Conservation (phyloP, 345 rosid genomes). For the Brassica juncea region DNA sequence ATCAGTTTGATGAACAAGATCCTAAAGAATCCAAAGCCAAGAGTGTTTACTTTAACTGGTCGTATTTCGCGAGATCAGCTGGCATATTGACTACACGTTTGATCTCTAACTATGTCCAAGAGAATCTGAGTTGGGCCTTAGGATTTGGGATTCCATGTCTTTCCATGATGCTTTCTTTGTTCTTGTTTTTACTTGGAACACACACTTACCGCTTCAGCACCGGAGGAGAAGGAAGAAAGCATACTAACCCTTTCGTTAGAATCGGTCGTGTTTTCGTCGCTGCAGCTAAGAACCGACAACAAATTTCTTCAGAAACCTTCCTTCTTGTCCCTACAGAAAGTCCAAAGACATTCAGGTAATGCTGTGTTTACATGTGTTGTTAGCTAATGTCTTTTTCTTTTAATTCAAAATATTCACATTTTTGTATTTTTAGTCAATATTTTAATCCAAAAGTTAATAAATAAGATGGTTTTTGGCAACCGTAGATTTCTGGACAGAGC, state of each 20-base stretch:
- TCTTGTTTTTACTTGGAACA: constrained; percentile 34
- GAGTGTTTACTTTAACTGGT: constrained; percentile 34
- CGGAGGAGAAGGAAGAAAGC: constrained; percentile 11
- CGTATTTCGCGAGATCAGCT: constrained; percentile 14
- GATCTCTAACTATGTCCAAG: constrained; percentile 25
- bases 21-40: constrained; percentile 33
- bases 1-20: constrained; percentile 39
- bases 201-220: constrained; percentile 26
- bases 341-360: constrained; percentile 47
- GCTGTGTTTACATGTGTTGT: not conserved
- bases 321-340: constrained; percentile 37
- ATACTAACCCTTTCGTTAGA: constrained; percentile 29
- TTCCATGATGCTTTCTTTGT: constrained; percentile 25
- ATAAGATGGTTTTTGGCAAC: not conserved
- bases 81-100: constrained; percentile 10
- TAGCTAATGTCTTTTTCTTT: not conserved
- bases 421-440: not conserved
- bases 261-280: constrained; percentile 37
- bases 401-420: not conserved
- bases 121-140: constrained; percentile 24
- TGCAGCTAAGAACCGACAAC: constrained; percentile 30
- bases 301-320: not conserved
- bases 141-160: constrained; percentile 37
- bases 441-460: not conserved
- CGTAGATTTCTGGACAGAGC: constrained; percentile 64